These are phyloP conservation scores for Arctium minus DNA, from an alignment of 129 eudicot species.

Conservation along the genomic window DNA sequence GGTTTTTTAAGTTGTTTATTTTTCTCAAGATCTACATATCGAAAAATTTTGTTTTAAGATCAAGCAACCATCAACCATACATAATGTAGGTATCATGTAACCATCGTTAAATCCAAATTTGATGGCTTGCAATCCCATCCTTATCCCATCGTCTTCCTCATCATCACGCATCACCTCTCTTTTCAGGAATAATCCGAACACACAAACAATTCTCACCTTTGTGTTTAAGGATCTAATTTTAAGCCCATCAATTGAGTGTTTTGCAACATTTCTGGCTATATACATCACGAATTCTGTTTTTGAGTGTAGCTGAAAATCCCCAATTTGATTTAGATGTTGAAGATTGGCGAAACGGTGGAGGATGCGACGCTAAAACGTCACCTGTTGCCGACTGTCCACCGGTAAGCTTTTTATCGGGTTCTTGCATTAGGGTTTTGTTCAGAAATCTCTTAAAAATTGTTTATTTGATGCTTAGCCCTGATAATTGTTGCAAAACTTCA, in stretches of 20 bases:
- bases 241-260: constrained; percentile 43
- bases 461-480: constrained; percentile 12
- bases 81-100: too few species aligned
- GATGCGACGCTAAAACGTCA: constrained; percentile 25
- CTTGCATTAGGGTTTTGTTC: constrained; percentile 17
- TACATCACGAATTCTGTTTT: constrained; percentile 26
- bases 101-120: too few species aligned
- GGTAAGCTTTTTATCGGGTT: constrained; percentile 22
- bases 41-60: too few species aligned
- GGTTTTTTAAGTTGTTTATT: too few species aligned
- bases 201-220: constrained; percentile 45
- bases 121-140: too few species aligned
- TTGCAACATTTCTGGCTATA: constrained; percentile 41
- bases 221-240: constrained; percentile 44
- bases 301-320: constrained; percentile 48
- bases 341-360: constrained; percentile 46
- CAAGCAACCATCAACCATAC: too few species aligned
- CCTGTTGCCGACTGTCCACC: too few species aligned
- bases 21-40: too few species aligned
- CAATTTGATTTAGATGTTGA: constrained; percentile 46
- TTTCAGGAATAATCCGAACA: constrained; percentile 44
- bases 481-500: constrained; percentile 1
- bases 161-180: constrained; percentile 35
- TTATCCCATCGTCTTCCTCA: constrained; percentile 49
- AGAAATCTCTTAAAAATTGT: constrained; percentile 3